phyloP scores from a whole-genome alignment of 169 alveolate genomes.

The Haemoproteus tartakovskyi region DNA sequence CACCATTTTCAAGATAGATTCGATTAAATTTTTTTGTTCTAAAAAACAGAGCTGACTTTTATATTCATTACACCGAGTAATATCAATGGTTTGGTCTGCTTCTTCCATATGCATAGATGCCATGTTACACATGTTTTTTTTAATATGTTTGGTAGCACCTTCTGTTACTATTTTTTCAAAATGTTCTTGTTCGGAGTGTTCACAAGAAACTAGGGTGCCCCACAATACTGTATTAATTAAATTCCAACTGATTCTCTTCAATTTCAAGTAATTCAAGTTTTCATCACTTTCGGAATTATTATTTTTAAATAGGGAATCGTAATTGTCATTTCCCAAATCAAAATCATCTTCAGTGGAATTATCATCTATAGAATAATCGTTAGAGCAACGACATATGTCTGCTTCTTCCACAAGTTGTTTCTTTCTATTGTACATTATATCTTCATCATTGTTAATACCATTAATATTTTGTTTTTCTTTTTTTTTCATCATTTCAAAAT shows the following conservation, averaged over 20 bases:
- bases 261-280: conserved; percentile 44
- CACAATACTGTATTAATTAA: conserved; percentile 54
- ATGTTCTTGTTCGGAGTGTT: conserved; percentile 26
- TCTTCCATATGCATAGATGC: too few relatives aligned
- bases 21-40: conserved; percentile 49
- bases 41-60: conserved; percentile 16
- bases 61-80: conserved; percentile 15
- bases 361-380: too few relatives aligned
- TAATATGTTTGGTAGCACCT: conserved; percentile 39
- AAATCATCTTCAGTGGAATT: too few relatives aligned
- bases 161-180: conserved; percentile 7
- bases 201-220: conserved; percentile 65
- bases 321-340: too few relatives aligned
- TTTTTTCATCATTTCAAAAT: too few relatives aligned
- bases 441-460: not conserved
- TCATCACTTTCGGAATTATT: conserved; percentile 12
- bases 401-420: too few relatives aligned
- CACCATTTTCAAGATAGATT: conserved; percentile 61
- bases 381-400: too few relatives aligned
- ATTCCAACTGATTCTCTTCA: conserved; percentile 63
- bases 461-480: too few relatives aligned
- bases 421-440: not conserved
- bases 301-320: too few relatives aligned
- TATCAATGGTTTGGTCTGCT: not conserved
- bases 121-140: conserved; percentile 13